These are phyloP conservation scores for Globisporangium rhizosaccharum DNA, from an alignment of 352 stramenopile species.

Conservation along the genomic window DNA sequence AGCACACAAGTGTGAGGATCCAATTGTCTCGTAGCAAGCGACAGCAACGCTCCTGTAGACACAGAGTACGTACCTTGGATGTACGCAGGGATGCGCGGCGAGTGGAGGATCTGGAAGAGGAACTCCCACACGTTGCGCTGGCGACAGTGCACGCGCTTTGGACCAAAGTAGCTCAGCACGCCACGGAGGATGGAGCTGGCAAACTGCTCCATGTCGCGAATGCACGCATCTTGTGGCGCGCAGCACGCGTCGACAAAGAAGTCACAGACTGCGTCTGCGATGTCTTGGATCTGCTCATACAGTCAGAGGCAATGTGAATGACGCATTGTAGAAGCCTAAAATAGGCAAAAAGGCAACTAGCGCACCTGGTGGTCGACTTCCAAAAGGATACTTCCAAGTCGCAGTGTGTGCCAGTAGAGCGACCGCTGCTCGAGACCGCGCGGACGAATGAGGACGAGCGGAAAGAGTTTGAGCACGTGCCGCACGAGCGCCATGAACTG, in stretches of 20 bases:
- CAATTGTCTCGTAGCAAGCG: background rate
- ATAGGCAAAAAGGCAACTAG: background rate
- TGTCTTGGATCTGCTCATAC: slow-evolving; percentile 37
- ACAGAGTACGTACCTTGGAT: slow-evolving; percentile 27
- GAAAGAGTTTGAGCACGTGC: slow-evolving; percentile 38
- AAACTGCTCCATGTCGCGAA: slow-evolving; percentile 31
- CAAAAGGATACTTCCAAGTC: slow-evolving; percentile 40
- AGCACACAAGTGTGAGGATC: background rate
- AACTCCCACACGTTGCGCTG: slow-evolving; percentile 62
- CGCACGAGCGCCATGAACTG: slow-evolving; percentile 44
- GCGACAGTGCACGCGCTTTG: slow-evolving; percentile 41
- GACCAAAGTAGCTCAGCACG: slow-evolving; percentile 42
- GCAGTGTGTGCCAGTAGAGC: slow-evolving; percentile 37
- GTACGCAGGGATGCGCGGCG: slow-evolving; percentile 35
- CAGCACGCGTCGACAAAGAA: slow-evolving; percentile 50
- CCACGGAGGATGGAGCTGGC: slow-evolving; percentile 32
- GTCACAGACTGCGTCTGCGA: slow-evolving; percentile 59
- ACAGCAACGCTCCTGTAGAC: background rate
- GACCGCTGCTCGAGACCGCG: slow-evolving; percentile 19
- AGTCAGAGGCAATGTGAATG: background rate
- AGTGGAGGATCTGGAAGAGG: slow-evolving; percentile 66
- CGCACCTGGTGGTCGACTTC: slow-evolving; percentile 54
- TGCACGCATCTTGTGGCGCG: slow-evolving; percentile 27
- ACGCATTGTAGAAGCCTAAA: background rate
- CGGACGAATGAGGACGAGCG: slow-evolving; percentile 23